Evolutionary conservation across 306 rosid species (phyloP).

Genomic region (cucumber (Cucumis sativus)): DNA sequence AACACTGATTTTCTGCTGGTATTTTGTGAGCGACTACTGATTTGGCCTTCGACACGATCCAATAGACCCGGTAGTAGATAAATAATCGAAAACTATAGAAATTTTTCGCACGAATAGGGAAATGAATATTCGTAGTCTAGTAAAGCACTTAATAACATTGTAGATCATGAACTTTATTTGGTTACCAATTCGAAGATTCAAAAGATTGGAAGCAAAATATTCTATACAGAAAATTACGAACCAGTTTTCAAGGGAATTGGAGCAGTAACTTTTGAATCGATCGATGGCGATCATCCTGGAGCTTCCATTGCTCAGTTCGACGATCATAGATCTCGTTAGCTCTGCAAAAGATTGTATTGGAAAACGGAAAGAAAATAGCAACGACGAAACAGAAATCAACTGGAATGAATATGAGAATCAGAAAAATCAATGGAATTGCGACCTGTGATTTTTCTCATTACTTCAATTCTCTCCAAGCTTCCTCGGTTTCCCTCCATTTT

Average conservation of each 20-base stretch:
- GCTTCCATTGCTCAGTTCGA: slow-evolving; percentile 36
- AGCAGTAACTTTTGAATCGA: slow-evolving; percentile 60
- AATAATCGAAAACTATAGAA: not conserved
- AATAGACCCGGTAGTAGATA: not conserved
- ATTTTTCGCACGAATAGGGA: not conserved
- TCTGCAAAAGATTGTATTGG: slow-evolving; percentile 20
- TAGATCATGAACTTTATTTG: not conserved
- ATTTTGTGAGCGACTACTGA: not conserved
- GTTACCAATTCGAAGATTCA: not conserved
- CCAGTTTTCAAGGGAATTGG: slow-evolving; percentile 37
- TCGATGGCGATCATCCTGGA: slow-evolving; percentile 46
- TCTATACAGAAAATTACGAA: slow-evolving; percentile 4
- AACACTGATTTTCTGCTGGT: not conserved
- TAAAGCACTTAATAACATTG: not conserved
- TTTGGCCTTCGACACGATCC: not conserved
- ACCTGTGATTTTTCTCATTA: slow-evolving; percentile 56
- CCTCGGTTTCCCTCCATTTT: slow-evolving; percentile 56
- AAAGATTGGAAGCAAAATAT: not conserved
- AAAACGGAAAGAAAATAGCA: not conserved
- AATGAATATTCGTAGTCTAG: not conserved
- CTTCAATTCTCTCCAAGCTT: slow-evolving; percentile 17
- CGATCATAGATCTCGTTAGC: slow-evolving; percentile 37
- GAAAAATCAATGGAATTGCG: not conserved
- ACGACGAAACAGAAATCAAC: not conserved
- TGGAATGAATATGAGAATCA: not conserved